Conservation (phyloP, 2,329 filamentous ascomycete species). For the Graphilbum fragrans region DNA sequence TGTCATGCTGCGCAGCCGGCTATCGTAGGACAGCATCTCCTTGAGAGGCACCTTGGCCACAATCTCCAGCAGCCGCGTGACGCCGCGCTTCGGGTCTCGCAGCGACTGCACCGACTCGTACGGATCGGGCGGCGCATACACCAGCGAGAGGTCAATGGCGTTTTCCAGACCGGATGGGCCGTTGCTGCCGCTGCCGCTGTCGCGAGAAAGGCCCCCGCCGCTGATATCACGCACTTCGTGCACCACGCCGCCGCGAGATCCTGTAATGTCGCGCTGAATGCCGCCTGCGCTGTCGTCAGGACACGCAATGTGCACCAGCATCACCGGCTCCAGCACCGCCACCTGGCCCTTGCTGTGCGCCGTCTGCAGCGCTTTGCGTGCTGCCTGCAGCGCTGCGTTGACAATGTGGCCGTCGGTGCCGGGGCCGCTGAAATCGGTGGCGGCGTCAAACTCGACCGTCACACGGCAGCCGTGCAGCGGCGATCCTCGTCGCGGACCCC, state of each 20-base stretch:
- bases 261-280: conserved; percentile 71
- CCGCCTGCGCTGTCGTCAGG: conserved; percentile 70
- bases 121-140: conserved; percentile 83
- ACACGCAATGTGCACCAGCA: conserved; percentile 77
- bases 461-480: conserved; percentile 69
- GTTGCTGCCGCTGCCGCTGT: conserved; percentile 18
- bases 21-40: conserved; percentile 93
- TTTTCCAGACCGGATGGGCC: conserved; percentile 14
- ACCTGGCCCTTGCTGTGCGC: conserved; percentile 47
- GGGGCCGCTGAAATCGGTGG: conserved; percentile 49
- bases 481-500: conserved; percentile 70
- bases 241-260: conserved; percentile 63
- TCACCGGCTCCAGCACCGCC: conserved; percentile 81
- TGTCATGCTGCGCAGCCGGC: conserved; percentile 78
- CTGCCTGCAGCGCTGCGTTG: conserved; percentile 47
- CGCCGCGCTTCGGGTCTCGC: conserved; percentile 33
- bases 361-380: conserved; percentile 55
- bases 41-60: conserved; percentile 82
- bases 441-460: conserved; percentile 54
- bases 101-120: conserved; percentile 52
- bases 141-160: conserved; percentile 55
- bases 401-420: conserved; percentile 59
- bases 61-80: conserved; percentile 48
- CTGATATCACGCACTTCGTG: conserved; percentile 52
- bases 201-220: conserved; percentile 23